These are phyloP conservation scores for Thalassiosira pacifica DNA, from an alignment of 352 stramenopile species.

Conservation along the genomic window DNA sequence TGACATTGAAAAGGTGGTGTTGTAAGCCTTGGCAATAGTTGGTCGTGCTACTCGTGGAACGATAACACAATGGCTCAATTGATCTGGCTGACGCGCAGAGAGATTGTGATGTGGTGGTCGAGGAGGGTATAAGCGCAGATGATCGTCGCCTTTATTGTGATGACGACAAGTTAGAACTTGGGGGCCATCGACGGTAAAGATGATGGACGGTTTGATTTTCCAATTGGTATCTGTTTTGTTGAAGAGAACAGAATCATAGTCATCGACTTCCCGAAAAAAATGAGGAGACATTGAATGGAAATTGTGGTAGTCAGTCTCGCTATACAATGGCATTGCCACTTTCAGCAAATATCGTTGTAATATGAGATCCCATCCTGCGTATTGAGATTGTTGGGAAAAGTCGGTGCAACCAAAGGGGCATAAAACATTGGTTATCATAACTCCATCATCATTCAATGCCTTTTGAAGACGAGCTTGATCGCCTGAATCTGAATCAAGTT, in stretches of 20 bases:
- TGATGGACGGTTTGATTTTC: constrained; percentile 2
- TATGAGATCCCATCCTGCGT: constrained; percentile 1
- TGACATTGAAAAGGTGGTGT: constrained; percentile 1
- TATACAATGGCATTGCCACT: constrained; percentile 10
- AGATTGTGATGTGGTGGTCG: background rate
- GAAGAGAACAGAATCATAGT: background rate
- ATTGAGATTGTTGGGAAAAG: background rate
- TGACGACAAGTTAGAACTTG: constrained; percentile 9
- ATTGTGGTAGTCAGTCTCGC: background rate
- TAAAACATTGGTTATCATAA: constrained; percentile 23
- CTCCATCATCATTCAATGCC: constrained; percentile 18
- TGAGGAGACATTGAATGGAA: background rate
- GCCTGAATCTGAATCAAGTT: constrained; percentile 22
- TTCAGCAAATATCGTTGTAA: constrained; percentile 14
- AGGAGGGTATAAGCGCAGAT: constrained; percentile 21
- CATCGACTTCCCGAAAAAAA: background rate
- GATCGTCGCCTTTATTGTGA: constrained; percentile 4
- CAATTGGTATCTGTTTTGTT: constrained; percentile 27
- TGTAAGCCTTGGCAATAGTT: background rate
- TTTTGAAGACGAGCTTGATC: background rate
- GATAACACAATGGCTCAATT: constrained; percentile 10
- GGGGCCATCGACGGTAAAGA: background rate
- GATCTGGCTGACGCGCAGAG: background rate
- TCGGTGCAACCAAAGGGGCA: constrained; percentile 27
- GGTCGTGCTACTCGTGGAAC: background rate